Conservation (phyloP, 306 rosid genomes). For the Ceratonia siliqua region DNA sequence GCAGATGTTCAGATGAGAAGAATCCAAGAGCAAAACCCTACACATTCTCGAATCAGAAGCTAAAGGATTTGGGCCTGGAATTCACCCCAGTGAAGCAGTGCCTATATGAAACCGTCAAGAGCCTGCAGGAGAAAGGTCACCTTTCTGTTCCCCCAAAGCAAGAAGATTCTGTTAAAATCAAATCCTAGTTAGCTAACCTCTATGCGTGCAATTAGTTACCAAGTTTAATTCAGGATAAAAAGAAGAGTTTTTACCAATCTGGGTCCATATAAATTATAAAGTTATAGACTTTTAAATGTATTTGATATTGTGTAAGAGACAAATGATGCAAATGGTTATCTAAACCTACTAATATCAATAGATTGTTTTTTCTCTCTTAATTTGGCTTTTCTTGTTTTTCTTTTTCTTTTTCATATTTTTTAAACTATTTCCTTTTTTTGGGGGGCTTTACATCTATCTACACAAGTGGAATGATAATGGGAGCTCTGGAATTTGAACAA, state of each 20-base stretch:
- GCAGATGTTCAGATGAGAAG: constrained; percentile 78
- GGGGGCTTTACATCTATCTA: no score
- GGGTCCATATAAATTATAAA: not conserved
- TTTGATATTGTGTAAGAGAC: not conserved
- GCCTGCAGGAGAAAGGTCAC: constrained; percentile 84
- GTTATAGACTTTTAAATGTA: no score
- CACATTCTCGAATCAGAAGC: constrained; percentile 68
- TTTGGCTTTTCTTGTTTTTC: not conserved
- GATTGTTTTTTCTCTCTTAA: not conserved
- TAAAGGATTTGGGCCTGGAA: constrained; percentile 72
- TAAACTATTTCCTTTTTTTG: no score
- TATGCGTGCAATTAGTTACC: not conserved
- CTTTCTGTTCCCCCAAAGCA: constrained; percentile 51
- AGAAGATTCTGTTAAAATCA: constrained; percentile 40
- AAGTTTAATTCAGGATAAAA: not conserved
- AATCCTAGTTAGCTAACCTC: not conserved
- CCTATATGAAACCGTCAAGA: constrained; percentile 81
- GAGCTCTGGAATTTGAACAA: no score
- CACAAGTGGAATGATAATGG: no score
- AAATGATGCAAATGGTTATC: not conserved
- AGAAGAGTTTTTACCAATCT: not conserved
- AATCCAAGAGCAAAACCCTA: constrained; percentile 78
- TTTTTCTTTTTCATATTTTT: no score
- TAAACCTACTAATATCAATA: not conserved
- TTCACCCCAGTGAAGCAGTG: constrained; percentile 74